These are phyloP conservation scores for Cladosporium velox DNA, from an alignment of 2,329 filamentous ascomycete genomes.

Conservation along the genomic window DNA sequence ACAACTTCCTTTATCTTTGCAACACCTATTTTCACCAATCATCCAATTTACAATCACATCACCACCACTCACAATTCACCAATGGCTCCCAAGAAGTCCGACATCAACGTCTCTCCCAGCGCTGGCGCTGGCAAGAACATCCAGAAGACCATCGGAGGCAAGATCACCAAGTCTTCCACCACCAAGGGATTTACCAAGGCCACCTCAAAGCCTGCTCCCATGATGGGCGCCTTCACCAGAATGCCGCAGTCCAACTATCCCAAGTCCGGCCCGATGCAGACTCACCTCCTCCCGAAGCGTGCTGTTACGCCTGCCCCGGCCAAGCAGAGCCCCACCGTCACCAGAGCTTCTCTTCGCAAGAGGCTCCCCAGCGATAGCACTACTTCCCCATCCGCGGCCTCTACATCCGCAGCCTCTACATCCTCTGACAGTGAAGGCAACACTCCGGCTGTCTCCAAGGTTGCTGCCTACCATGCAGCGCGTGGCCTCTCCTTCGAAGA, in stretches of 20 bases:
- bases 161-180: neutral
- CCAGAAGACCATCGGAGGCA: neutral
- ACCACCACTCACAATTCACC: slow-evolving; percentile 9
- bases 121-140: slow-evolving; percentile 3
- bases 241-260: slow-evolving; percentile 2
- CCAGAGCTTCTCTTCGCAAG: slow-evolving; percentile 3
- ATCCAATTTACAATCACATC: neutral
- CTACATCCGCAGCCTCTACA: neutral
- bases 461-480: slow-evolving; percentile 14
- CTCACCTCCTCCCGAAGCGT: slow-evolving; percentile 10
- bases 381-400: neutral
- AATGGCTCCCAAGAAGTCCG: slow-evolving; percentile 6
- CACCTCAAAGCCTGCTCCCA: neutral
- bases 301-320: neutral
- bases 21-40: slow-evolving; percentile 5
- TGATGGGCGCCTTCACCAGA: neutral
- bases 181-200: neutral
- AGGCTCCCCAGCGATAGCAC: neutral
- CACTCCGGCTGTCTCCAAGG: neutral
- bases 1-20: neutral
- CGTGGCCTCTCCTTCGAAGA: slow-evolving; percentile 13
- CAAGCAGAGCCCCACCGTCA: neutral
- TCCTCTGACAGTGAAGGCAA: neutral
- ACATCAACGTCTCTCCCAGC: slow-evolving; percentile 1
- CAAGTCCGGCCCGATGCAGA: slow-evolving; percentile 1